Conservation (phyloP, 306 rosid genomes). For the Lathyrus aphaca region DNA sequence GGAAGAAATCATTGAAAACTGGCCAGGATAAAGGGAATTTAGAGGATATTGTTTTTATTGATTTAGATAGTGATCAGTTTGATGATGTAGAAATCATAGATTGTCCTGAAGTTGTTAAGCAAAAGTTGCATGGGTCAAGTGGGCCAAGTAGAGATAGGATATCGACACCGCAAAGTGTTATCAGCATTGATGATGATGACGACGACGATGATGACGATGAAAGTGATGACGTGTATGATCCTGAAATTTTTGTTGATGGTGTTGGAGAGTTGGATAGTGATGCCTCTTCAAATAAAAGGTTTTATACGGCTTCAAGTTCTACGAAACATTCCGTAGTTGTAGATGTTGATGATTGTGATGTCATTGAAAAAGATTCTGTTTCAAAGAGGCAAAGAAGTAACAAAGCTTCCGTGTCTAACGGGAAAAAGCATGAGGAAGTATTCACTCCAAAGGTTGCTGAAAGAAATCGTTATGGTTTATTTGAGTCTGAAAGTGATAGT, state of each 20-base stretch:
- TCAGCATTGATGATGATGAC: conserved; percentile 67
- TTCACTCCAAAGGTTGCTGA: conserved; percentile 41
- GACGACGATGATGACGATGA: conserved; percentile 64
- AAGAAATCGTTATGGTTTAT: conserved; percentile 60
- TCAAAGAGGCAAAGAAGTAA: conserved; percentile 48
- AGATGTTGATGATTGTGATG: conserved; percentile 48
- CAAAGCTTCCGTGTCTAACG: conserved; percentile 41
- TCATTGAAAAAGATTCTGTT: conserved; percentile 46
- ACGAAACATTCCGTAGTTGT: conserved; percentile 35
- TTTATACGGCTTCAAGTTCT: conserved; percentile 42
- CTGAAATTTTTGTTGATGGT: conserved; percentile 46
- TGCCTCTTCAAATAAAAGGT: conserved; percentile 66
- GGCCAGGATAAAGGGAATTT: conserved; percentile 44
- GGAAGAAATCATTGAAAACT: conserved; percentile 45
- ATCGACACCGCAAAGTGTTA: conserved; percentile 47
- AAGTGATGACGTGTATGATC: conserved; percentile 43
- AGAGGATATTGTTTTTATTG: conserved; percentile 60
- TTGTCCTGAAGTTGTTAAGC: conserved; percentile 40
- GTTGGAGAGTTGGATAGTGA: conserved; percentile 81
- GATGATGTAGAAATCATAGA: conserved; percentile 65
- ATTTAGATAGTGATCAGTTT: conserved; percentile 62
- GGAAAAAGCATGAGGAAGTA: conserved; percentile 45
- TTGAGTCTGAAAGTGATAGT: conserved; percentile 46
- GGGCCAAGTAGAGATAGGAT: conserved; percentile 45
- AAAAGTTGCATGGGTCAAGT: conserved; percentile 43